Evolutionary conservation across 306 rosid species (phyloP).

Genomic region (Echinosophora koreensis): DNA sequence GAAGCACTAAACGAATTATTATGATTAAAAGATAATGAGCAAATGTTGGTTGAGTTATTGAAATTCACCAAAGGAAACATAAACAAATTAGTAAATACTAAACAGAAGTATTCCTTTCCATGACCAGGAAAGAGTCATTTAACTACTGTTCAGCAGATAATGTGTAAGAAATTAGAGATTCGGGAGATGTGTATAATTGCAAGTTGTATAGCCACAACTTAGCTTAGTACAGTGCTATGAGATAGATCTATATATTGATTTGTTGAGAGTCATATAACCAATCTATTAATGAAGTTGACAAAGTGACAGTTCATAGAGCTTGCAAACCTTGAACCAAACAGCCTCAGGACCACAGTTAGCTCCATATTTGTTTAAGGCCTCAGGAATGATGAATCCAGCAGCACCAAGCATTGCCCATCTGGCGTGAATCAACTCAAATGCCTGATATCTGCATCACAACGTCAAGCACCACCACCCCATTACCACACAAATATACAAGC

Average conservation of each 20-base stretch:
- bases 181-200: background rate
- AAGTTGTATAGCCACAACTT: background rate
- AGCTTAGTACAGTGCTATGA: background rate
- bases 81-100: background rate
- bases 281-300: constrained; percentile 7
- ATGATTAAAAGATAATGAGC: background rate
- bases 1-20: background rate
- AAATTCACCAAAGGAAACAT: background rate
- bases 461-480: constrained; percentile 16
- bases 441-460: constrained; percentile 64
- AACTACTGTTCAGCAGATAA: background rate
- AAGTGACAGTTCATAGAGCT: background rate
- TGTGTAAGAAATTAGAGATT: background rate
- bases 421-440: constrained; percentile 84
- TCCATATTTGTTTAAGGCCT: constrained; percentile 97
- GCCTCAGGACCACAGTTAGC: constrained; percentile 99
- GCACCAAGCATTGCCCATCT: constrained; percentile 99
- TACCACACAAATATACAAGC: constrained; percentile 3
- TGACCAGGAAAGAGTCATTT: background rate
- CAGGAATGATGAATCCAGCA: constrained; percentile 97
- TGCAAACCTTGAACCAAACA: constrained; percentile 97
- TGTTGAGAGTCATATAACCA: constrained; percentile 6
- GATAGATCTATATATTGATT: constrained; percentile 6
- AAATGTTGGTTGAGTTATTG: background rate
- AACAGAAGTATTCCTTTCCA: constrained; percentile 12